Evolutionary conservation across 768 basidiomycete species (phyloP), one percentile per base, ranked within the genome.

Genomic region (Lanmaoa pseudosensibilis): DNA sequence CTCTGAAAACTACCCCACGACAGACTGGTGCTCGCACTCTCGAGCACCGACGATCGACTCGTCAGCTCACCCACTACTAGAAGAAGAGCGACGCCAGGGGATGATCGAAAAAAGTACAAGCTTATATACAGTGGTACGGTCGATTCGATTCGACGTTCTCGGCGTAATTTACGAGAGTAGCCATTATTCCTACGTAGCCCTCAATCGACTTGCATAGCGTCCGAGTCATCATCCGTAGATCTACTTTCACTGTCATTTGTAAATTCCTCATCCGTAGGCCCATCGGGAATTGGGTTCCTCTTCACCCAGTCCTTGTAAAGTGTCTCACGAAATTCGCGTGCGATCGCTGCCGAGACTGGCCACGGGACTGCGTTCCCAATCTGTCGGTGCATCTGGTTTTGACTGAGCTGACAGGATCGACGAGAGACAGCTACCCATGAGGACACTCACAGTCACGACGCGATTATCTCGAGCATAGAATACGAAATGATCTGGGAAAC

Each of bases 331-430:
- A 92, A 75, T 63, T 88, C 81, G 19, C 82, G 77, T 19, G 87
- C 90, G 8, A 92, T 71, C 0, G 90, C 90, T 21, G 70, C 68
- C 16, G 78, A 79, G 6, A 92, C 74, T 2, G 77, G 86, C 75
- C 85, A 80, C 2, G 90, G 85, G 3, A 92, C 87, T 0, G 90
- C 88, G 64, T 92, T 92, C 15, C 90, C 90, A 57, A 92, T 90
- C 55, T 90, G 88, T 30, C 88, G 77, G 62, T 90, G 88, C 77
- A 91, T 87, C 88, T 92, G 58, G 10, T 40, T 43, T 15, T 15
- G 52, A 43, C 51, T 56, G 8, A 55, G 57, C 38, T 34, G 3
- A 52, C 39, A 34, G 30, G 46, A 23, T 44, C n/a, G 3, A 46
- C 4, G 32, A 50, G n/a, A n/a, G n/a, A 27, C 12, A 33, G 27